phyloP scores from a whole-genome alignment of 2,329 filamentous ascomycete species.

The Coniochaeta sp. region DNA sequence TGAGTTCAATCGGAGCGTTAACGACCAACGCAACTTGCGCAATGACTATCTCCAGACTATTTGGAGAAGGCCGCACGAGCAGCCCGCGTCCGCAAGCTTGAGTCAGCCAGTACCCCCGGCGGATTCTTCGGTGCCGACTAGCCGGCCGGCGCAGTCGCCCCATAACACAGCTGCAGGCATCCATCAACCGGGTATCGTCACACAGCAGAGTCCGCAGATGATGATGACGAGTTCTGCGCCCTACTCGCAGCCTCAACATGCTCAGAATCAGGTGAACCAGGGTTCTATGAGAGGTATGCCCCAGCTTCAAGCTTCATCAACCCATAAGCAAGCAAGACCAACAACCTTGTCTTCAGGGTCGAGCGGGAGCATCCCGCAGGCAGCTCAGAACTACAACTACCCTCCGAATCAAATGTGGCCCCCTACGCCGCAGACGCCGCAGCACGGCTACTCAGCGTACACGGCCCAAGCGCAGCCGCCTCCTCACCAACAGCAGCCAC shows the following conservation, averaged over 20 bases:
- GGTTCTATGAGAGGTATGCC: conserved; percentile 61
- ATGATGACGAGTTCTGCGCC: conserved; percentile 53
- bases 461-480: conserved; percentile 40
- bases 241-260: conserved; percentile 65
- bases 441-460: conserved; percentile 44
- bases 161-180: conserved; percentile 46
- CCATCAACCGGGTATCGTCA: conserved; percentile 48
- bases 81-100: conserved; percentile 45
- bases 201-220: conserved; percentile 57
- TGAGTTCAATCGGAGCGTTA: conserved; percentile 82
- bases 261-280: conserved; percentile 67
- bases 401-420: conserved; percentile 57
- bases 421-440: conserved; percentile 56
- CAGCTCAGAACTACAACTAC: conserved; percentile 54
- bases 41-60: conserved; percentile 71
- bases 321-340: conserved; percentile 53
- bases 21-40: conserved; percentile 71
- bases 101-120: conserved; percentile 37
- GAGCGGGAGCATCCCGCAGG: conserved; percentile 42
- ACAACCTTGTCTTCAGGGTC: conserved; percentile 35
- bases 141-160: conserved; percentile 49
- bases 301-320: conserved; percentile 49
- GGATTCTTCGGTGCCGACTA: conserved; percentile 37
- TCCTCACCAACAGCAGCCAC: conserved; percentile 46
- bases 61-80: conserved; percentile 79